These are phyloP conservation scores for Marasmius oreades DNA, from an alignment of 1,284 basidiomycete genomes.

Conservation along the genomic window DNA sequence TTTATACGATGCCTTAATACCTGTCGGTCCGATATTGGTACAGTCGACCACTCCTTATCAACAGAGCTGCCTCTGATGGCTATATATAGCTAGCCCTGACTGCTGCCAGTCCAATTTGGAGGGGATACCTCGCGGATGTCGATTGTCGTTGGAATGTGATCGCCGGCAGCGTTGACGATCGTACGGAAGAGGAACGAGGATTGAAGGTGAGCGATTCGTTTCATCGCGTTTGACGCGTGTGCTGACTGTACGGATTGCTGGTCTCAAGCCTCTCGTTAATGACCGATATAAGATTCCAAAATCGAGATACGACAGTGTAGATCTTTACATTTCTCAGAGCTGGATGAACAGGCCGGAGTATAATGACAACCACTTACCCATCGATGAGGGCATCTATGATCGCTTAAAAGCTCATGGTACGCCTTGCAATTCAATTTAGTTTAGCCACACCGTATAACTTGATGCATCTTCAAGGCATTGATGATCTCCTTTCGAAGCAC, in stretches of 20 bases:
- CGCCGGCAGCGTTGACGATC: conserved; percentile 94
- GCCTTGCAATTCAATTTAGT: conserved; percentile 18
- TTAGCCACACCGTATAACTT: neutral
- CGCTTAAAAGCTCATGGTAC: conserved; percentile 72
- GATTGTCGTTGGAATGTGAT: conserved; percentile 99
- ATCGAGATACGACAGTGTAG: conserved; percentile 95
- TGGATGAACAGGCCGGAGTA: conserved; percentile 89
- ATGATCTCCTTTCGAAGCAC: conserved; percentile 86
- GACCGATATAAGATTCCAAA: conserved; percentile 84
- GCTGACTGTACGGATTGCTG: conserved; percentile 1
- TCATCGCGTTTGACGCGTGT: conserved; percentile 6
- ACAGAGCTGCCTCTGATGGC: conserved; percentile 5
- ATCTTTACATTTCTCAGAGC: conserved; percentile 88
- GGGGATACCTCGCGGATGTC: conserved; percentile 93
- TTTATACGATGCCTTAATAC: conserved; percentile 93
- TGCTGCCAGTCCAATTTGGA: conserved; percentile 91
- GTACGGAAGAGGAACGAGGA: conserved; percentile 92
- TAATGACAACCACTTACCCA: conserved; percentile 85
- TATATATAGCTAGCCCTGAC: conserved; percentile 80
- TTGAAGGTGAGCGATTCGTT: conserved; percentile 50
- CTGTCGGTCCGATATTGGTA: conserved; percentile 93
- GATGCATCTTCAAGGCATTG: conserved; percentile 60
- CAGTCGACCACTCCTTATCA: conserved; percentile 18
- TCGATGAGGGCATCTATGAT: conserved; percentile 72
- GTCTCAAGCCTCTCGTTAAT: conserved; percentile 68